Percentiles rank a stretch among this genome's conserved stretches.
Conservation (phyloP, 164 flowering plant species). For the Tetracentron sinense region DNA sequence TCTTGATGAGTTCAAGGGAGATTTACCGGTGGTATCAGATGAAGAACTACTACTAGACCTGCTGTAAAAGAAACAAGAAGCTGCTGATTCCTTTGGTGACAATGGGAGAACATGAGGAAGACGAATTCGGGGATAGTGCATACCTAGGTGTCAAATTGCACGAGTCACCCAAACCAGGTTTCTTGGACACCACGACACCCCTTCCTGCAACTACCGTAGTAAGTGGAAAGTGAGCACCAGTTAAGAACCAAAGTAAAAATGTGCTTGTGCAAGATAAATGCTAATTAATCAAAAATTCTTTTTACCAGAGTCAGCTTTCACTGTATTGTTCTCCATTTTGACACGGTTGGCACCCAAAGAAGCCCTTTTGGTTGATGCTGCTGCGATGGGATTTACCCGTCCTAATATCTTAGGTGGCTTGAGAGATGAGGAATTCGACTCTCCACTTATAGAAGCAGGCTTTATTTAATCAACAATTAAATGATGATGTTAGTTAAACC, state of each 20-base stretch:
- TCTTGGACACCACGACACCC: slow-evolving; percentile 28
- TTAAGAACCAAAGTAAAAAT: slow-evolving; percentile 1
- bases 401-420: slow-evolving; percentile 48
- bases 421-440: slow-evolving; percentile 23
- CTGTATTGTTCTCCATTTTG: slow-evolving; percentile 31
- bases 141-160: slow-evolving; percentile 32
- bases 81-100: slow-evolving; percentile 26
- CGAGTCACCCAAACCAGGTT: slow-evolving; percentile 22
- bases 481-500: slow-evolving; percentile 17
- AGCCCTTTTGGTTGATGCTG: slow-evolving; percentile 46
- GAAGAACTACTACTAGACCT: slow-evolving; percentile 44
- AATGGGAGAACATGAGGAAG: slow-evolving; percentile 33
- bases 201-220: slow-evolving; percentile 28
- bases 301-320: slow-evolving; percentile 32
- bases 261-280: background rate
- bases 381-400: slow-evolving; percentile 25
- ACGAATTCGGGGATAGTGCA: slow-evolving; percentile 29
- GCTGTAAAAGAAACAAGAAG: slow-evolving; percentile 45
- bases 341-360: slow-evolving; percentile 34
- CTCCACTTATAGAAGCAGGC: slow-evolving; percentile 32
- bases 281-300: background rate
- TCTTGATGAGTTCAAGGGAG: slow-evolving; percentile 24
- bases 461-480: slow-evolving; percentile 20
- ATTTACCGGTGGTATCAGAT: slow-evolving; percentile 31
- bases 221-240: too few relatives aligned